Percentiles rank a stretch among this genome's conserved stretches.
Conservation (phyloP, 768 basidiomycete species). For the Lyophyllum atratum region DNA sequence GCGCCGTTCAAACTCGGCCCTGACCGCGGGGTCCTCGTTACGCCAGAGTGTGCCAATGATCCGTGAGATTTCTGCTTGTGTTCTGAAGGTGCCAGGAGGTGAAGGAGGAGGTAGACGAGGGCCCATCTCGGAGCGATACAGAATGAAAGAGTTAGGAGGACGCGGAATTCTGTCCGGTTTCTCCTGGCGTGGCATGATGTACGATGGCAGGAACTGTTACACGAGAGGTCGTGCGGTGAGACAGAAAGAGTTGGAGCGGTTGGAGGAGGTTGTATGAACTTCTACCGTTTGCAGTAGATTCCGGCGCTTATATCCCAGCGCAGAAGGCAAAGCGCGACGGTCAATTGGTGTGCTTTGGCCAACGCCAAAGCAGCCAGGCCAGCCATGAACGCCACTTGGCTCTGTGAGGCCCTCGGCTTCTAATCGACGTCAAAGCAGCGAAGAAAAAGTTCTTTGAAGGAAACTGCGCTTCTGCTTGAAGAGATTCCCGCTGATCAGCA, state of each 20-base stretch:
- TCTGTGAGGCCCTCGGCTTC: not conserved
- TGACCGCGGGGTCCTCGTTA: conserved; percentile 4
- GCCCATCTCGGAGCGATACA: conserved; percentile 1
- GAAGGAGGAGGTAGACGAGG: conserved; percentile 1
- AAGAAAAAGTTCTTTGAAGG: too few species aligned
- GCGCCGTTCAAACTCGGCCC: conserved; percentile 1
- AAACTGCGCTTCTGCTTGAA: too few species aligned
- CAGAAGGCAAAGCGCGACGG: not conserved
- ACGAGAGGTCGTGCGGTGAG: not conserved
- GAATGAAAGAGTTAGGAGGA: conserved; percentile 5
- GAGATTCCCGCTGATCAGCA: too few species aligned
- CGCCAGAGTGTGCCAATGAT: conserved; percentile 4
- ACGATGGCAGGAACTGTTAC: too few species aligned
- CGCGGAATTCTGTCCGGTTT: not conserved
- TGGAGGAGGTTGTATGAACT: not conserved
- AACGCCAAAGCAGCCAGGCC: not conserved
- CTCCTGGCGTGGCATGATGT: not conserved
- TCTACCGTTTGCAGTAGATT: not conserved
- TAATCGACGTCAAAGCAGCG: not conserved
- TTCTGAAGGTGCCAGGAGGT: not conserved
- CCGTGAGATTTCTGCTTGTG: conserved; percentile 5
- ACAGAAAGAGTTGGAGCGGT: not conserved
- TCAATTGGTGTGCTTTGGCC: not conserved
- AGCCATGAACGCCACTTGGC: not conserved
- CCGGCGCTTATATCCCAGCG: not conserved